These are phyloP conservation scores for Alliaria petiolata DNA, from an alignment of 345 rosid genomes.

Conservation along the genomic window DNA sequence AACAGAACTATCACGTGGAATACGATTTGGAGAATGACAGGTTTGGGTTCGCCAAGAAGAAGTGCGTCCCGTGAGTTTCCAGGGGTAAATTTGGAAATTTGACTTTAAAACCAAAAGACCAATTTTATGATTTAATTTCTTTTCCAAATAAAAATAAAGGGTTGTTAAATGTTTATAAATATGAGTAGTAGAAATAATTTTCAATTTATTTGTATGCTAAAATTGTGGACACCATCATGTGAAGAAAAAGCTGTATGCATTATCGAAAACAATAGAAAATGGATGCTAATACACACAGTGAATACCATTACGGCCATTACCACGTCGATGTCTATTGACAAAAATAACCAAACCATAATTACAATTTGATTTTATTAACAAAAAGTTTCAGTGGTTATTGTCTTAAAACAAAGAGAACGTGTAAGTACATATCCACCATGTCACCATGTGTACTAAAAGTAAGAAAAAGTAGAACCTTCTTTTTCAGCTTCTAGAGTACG, in stretches of 20 bases:
- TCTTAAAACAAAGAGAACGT: neutral
- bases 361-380: neutral
- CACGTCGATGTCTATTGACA: conserved; percentile 22
- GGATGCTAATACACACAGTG: conserved; percentile 2
- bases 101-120: neutral
- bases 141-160: conserved; percentile 1
- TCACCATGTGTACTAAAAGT: conserved; percentile 1
- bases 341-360: conserved; percentile 8
- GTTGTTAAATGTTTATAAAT: conserved; percentile 18
- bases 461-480: neutral
- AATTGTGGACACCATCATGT: neutral
- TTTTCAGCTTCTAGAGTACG: neutral
- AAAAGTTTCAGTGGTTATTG: neutral
- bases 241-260: neutral
- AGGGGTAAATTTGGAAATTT: conserved; percentile 17
- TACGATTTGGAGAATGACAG: conserved; percentile 67
- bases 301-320: neutral
- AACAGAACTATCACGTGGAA: conserved; percentile 70
- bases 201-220: neutral
- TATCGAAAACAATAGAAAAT: conserved; percentile 12
- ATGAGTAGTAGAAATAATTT: conserved; percentile 1
- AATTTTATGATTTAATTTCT: conserved; percentile 15
- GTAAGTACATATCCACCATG: conserved; percentile 5
- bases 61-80: conserved; percentile 36
- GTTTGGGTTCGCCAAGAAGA: conserved; percentile 61